These are phyloP conservation scores for Paecilomyces variotii DNA, from an alignment of 2,329 filamentous ascomycete genomes.

Conservation along the genomic window DNA sequence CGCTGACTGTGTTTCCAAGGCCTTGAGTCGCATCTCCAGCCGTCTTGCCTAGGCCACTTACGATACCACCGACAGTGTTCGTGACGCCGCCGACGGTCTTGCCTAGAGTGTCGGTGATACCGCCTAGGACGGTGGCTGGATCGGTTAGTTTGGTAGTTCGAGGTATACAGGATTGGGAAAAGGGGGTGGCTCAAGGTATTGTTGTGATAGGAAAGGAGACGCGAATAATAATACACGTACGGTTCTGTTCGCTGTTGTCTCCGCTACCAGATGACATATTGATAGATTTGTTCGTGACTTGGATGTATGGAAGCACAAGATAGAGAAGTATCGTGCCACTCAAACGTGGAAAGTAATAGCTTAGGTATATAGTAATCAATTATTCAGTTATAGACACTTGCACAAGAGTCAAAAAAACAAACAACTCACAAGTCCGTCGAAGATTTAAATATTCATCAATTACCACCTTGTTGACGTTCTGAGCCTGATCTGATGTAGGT, in stretches of 20 bases:
- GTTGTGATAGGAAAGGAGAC: not conserved
- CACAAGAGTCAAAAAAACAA: too few species aligned
- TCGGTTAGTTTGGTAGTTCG: not conserved
- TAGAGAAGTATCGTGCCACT: not conserved
- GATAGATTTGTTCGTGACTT: not conserved
- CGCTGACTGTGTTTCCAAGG: constrained; percentile 22
- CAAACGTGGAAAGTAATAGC: not conserved
- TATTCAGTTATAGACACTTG: too few species aligned
- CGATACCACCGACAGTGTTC: constrained; percentile 13
- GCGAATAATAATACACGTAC: not conserved
- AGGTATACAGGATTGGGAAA: not conserved
- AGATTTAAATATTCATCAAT: too few species aligned
- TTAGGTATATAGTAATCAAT: too few species aligned
- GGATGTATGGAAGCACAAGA: not conserved
- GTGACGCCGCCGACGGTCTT: constrained; percentile 18
- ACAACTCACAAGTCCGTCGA: too few species aligned
- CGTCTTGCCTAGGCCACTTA: constrained; percentile 20
- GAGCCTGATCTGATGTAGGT: not conserved
- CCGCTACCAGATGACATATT: not conserved
- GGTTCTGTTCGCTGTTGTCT: not conserved
- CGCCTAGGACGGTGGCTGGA: constrained; percentile 11
- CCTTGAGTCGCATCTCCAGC: constrained; percentile 16
- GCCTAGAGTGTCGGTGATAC: constrained; percentile 17
- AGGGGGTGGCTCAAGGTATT: not conserved
- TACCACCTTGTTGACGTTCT: not conserved